A percentile compares a stretch with the other conserved stretches of the same genome.
These are phyloP conservation scores for Penicillium ucsense DNA, from an alignment of 495 filamentous ascomycete species.

Conservation along the genomic window DNA sequence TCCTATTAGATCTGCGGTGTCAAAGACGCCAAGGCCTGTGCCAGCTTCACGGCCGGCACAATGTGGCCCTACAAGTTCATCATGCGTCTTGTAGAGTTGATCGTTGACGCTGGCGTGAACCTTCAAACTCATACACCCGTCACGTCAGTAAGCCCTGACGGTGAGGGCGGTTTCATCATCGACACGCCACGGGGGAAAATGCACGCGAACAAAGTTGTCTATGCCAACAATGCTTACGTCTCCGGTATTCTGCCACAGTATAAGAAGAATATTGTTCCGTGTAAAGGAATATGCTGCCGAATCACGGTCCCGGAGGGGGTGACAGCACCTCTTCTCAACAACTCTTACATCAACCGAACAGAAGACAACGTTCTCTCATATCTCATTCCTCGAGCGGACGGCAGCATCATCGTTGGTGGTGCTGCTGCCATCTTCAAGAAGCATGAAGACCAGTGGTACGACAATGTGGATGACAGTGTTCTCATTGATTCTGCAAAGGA, in stretches of 20 bases:
- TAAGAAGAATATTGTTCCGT: conserved; percentile 52
- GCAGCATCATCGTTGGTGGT: conserved; percentile 63
- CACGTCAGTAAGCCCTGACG: conserved; percentile 21
- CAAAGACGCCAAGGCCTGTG: conserved; percentile 24
- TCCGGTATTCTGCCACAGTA: conserved; percentile 46
- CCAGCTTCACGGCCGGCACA: conserved; percentile 43
- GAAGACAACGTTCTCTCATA: conserved; percentile 35
- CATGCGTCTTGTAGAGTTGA: conserved; percentile 46
- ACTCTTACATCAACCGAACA: conserved; percentile 24
- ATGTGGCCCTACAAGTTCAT: conserved; percentile 57
- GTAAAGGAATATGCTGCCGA: conserved; percentile 48
- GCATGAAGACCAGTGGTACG: conserved; percentile 50
- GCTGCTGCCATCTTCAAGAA: conserved; percentile 38
- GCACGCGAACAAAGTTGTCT: conserved; percentile 43
- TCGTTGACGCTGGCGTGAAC: conserved; percentile 44
- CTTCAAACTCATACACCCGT: conserved; percentile 54
- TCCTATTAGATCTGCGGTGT: conserved; percentile 16
- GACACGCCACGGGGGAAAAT: conserved; percentile 46
- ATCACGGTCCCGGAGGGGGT: conserved; percentile 51
- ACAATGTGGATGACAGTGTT: conserved; percentile 35
- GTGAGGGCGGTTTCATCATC: conserved; percentile 34
- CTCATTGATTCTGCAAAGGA: conserved; percentile 54
- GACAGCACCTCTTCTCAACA: conserved; percentile 29
- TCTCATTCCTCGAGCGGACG: conserved; percentile 56
- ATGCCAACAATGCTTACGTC: conserved; percentile 69